Conservation (phyloP, 2,329 filamentous ascomycete species). For the Karstenula rhodostoma region DNA sequence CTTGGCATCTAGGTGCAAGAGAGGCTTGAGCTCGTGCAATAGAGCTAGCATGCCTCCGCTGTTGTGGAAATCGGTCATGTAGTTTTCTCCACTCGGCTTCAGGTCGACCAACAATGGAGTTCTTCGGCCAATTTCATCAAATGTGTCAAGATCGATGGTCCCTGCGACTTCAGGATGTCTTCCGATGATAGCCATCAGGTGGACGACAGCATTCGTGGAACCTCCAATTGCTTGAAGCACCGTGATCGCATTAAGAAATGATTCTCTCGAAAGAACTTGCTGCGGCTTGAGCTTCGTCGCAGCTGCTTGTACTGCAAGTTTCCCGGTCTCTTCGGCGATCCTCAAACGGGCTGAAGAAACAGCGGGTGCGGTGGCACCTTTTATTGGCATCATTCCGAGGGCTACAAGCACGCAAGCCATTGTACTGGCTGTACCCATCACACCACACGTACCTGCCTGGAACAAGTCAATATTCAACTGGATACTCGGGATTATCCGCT, state of each 20-base stretch:
- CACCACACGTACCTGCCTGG: conserved; percentile 61
- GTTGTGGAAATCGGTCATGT: conserved; percentile 86
- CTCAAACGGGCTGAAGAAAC: conserved; percentile 61
- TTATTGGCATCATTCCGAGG: conserved; percentile 62
- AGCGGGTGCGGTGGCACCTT: conserved; percentile 62
- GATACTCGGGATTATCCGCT: conserved; percentile 25
- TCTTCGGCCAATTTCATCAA: conserved; percentile 78
- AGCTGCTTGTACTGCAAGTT: conserved; percentile 57
- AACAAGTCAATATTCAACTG: background rate
- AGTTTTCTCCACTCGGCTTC: conserved; percentile 81
- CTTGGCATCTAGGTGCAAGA: conserved; percentile 77
- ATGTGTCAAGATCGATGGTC: conserved; percentile 78
- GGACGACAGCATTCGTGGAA: conserved; percentile 55
- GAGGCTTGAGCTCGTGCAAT: conserved; percentile 79
- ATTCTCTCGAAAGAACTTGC: conserved; percentile 55
- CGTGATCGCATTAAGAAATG: conserved; percentile 58
- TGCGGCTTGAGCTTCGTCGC: conserved; percentile 53
- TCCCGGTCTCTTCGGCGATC: conserved; percentile 64
- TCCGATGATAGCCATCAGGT: conserved; percentile 57
- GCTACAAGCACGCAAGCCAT: conserved; percentile 64
- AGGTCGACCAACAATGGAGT: conserved; percentile 85
- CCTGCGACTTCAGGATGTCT: conserved; percentile 67
- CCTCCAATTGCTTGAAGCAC: conserved; percentile 57
- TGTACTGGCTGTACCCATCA: conserved; percentile 66
- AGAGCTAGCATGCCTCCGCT: conserved; percentile 83